Conservation (phyloP, 2,329 filamentous ascomycete species). For the Onygenales sp. region DNA sequence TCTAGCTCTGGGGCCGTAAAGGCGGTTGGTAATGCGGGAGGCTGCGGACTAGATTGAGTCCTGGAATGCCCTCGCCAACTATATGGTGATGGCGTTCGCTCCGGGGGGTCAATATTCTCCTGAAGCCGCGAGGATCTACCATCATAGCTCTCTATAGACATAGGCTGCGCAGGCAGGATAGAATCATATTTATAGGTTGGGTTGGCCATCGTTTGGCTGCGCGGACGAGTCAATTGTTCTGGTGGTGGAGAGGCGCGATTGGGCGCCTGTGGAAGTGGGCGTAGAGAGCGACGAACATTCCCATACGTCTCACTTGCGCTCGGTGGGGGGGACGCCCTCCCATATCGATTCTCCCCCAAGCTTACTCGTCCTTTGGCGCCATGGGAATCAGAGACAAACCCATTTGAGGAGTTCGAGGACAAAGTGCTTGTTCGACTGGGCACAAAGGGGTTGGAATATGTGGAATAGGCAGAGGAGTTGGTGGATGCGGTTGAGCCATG, state of each 20-base stretch:
- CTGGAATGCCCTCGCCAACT: constrained; percentile 20
- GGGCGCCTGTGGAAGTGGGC: constrained; percentile 62
- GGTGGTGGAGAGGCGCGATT: constrained; percentile 34
- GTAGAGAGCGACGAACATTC: constrained; percentile 65
- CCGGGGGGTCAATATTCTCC: constrained; percentile 13
- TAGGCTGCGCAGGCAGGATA: not conserved
- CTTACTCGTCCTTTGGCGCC: constrained; percentile 29
- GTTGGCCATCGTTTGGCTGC: constrained; percentile 58
- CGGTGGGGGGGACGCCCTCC: constrained; percentile 14
- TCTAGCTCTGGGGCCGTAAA: constrained; percentile 59
- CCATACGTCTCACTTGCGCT: constrained; percentile 59
- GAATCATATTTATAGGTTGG: constrained; percentile 25
- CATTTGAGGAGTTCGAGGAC: constrained; percentile 60
- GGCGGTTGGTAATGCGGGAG: constrained; percentile 19
- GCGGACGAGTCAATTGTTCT: constrained; percentile 22
- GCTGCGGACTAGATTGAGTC: constrained; percentile 21
- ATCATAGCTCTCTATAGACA: not conserved
- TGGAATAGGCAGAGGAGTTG: constrained; percentile 44
- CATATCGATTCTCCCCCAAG: constrained; percentile 14
- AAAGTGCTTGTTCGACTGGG: constrained; percentile 58
- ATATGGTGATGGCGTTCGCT: constrained; percentile 10
- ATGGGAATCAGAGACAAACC: constrained; percentile 28
- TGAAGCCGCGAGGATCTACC: constrained; percentile 16
- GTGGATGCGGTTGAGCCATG: constrained; percentile 48
- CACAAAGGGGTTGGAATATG: constrained; percentile 38